Conservation (phyloP, 116 monocot genomes). For the Thalassia testudinum region DNA sequence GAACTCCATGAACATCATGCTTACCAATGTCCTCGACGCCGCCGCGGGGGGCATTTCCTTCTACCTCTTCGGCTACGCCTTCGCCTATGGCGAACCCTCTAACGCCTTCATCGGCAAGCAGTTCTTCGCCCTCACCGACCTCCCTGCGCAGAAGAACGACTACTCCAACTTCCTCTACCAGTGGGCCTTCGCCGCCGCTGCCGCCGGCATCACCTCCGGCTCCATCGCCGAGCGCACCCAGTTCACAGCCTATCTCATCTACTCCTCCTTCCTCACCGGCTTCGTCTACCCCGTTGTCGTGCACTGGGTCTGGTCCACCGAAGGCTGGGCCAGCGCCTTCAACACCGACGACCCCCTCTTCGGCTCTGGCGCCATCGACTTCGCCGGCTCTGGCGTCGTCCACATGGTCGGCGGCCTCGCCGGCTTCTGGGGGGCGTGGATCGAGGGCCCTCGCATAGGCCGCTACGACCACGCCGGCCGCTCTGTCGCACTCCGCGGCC, state of each 20-base stretch:
- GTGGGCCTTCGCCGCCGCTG: constrained; percentile 91
- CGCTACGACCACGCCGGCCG: constrained; percentile 49
- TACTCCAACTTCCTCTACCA: constrained; percentile 70
- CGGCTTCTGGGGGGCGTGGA: constrained; percentile 69
- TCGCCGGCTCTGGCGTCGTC: constrained; percentile 74
- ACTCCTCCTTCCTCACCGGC: constrained; percentile 79
- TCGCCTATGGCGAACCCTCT: constrained; percentile 53
- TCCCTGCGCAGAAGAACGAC: constrained; percentile 29
- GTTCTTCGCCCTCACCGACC: constrained; percentile 44
- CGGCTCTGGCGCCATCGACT: constrained; percentile 60
- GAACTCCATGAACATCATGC: constrained; percentile 92
- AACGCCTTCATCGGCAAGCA: constrained; percentile 64
- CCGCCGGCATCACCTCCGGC: constrained; percentile 77
- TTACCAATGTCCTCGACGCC: constrained; percentile 81
- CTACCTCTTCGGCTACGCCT: constrained; percentile 80
- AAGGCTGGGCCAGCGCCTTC: constrained; percentile 53
- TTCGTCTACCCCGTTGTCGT: constrained; percentile 77
- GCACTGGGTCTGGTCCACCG: constrained; percentile 77
- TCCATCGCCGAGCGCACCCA: constrained; percentile 90
- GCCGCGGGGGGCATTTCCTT: constrained; percentile 57
- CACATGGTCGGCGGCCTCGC: constrained; percentile 80
- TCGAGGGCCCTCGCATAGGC: constrained; percentile 78
- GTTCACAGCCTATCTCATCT: constrained; percentile 73
- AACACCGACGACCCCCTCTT: constrained; percentile 28
- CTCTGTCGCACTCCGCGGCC: constrained; percentile 43